phyloP scores from a whole-genome alignment of 2,329 filamentous ascomycete genomes.

The Paramyrothecium sp. region DNA sequence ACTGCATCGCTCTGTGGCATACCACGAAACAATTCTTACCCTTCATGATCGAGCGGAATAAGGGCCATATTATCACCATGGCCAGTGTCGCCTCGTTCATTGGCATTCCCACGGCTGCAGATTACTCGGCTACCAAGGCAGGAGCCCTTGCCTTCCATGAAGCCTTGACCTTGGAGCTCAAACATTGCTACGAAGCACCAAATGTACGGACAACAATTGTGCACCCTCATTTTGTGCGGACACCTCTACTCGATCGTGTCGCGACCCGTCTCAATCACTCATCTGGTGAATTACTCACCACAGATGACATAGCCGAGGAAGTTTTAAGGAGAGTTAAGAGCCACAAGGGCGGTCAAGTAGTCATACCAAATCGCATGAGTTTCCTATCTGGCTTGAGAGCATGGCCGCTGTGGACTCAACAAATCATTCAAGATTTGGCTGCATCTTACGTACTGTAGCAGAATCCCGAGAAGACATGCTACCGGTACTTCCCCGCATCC shows the following conservation, averaged over 20 bases:
- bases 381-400: not conserved
- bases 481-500: no score
- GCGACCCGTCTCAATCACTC: not conserved
- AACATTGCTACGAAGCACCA: slow-evolving; percentile 54
- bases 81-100: slow-evolving; percentile 61
- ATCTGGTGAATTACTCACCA: not conserved
- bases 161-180: slow-evolving; percentile 52
- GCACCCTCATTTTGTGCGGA: slow-evolving; percentile 36
- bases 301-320: not conserved
- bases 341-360: not conserved
- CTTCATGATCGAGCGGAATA: slow-evolving; percentile 56
- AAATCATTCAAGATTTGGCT: not conserved
- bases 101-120: slow-evolving; percentile 56
- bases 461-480: no score
- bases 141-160: slow-evolving; percentile 65
- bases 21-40: slow-evolving; percentile 63
- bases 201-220: slow-evolving; percentile 62
- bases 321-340: not conserved
- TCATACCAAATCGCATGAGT: not conserved
- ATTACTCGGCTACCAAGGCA: slow-evolving; percentile 64
- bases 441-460: not conserved
- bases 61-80: slow-evolving; percentile 68
- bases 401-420: not conserved
- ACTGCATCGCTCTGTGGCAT: slow-evolving; percentile 62
- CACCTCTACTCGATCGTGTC: not conserved